Evolutionary conservation across 192 early-diverging fungal genomes (phyloP).

Genomic region (Umbelopsis sp.): DNA sequence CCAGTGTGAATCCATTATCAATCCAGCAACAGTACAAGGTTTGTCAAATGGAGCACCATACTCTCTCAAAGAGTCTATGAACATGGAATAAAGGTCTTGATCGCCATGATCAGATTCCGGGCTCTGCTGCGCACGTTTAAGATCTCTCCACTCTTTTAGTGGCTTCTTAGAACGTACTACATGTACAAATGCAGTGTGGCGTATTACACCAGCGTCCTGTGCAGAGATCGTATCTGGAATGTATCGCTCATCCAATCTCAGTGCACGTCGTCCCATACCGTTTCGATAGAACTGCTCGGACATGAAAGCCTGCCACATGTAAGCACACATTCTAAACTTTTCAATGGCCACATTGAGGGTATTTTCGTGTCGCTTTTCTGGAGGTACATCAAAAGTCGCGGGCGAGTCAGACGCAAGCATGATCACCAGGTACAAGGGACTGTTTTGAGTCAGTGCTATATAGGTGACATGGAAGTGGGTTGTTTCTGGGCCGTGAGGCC

Average conservation of each 20-base stretch:
- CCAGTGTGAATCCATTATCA: slow-evolving; percentile 65
- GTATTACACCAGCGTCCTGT: slow-evolving; percentile 37
- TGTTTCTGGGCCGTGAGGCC: slow-evolving; percentile 23
- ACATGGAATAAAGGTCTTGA: slow-evolving; percentile 52
- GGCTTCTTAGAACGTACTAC: slow-evolving; percentile 52
- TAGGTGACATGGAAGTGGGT: slow-evolving; percentile 49
- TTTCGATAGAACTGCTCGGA: slow-evolving; percentile 70
- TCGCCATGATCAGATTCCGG: slow-evolving; percentile 33
- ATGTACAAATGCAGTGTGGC: slow-evolving; percentile 61
- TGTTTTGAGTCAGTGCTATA: slow-evolving; percentile 53
- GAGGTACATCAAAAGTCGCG: slow-evolving; percentile 61
- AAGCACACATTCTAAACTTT: slow-evolving; percentile 63
- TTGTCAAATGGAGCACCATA: slow-evolving; percentile 49
- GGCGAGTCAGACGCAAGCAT: slow-evolving; percentile 61
- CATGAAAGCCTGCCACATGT: slow-evolving; percentile 76
- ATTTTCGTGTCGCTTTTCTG: slow-evolving; percentile 49
- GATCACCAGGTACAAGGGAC: slow-evolving; percentile 60
- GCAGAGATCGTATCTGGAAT: slow-evolving; percentile 55
- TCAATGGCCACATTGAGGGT: slow-evolving; percentile 51
- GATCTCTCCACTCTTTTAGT: slow-evolving; percentile 58
- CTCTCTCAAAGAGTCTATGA: slow-evolving; percentile 52
- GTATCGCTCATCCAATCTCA: slow-evolving; percentile 63
- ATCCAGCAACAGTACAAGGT: slow-evolving; percentile 51
- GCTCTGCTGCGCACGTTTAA: slow-evolving; percentile 60
- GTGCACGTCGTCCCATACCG: slow-evolving; percentile 71